phyloP scores from a whole-genome alignment of 768 basidiomycete genomes.

The Leucocoprinus leucothites region DNA sequence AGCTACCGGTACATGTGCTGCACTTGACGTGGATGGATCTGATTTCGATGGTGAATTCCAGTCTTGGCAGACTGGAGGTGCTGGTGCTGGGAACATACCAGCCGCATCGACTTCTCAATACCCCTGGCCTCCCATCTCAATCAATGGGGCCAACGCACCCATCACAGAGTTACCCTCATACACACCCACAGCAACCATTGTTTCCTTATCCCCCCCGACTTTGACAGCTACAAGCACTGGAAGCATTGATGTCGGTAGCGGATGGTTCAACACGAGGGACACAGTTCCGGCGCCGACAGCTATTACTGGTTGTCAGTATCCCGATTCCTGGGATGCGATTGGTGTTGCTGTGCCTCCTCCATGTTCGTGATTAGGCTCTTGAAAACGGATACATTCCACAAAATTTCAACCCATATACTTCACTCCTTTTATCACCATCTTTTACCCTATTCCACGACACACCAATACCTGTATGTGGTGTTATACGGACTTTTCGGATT shows the following conservation, averaged over 20 bases:
- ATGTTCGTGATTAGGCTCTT: conserved; percentile 9
- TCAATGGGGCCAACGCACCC: conserved; percentile 33
- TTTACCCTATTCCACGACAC: too few relatives aligned
- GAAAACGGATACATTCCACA: background rate
- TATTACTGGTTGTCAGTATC: conserved; percentile 56
- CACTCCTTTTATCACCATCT: too few relatives aligned
- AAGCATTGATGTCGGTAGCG: conserved; percentile 39
- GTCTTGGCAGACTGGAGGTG: conserved; percentile 70
- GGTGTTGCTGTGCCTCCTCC: conserved; percentile 29
- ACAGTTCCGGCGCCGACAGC: conserved; percentile 41
- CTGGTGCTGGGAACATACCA: conserved; percentile 49
- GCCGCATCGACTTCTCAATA: conserved; percentile 35
- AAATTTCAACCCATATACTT: too few relatives aligned
- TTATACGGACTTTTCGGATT: too few relatives aligned
- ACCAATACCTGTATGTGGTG: too few relatives aligned
- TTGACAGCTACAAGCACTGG: conserved; percentile 35
- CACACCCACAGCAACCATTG: conserved; percentile 61
- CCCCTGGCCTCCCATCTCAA: conserved; percentile 64
- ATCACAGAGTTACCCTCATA: conserved; percentile 57
- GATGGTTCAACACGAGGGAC: conserved; percentile 58
- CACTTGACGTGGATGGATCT: conserved; percentile 41
- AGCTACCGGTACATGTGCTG: conserved; percentile 57
- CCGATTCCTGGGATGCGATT: conserved; percentile 41
- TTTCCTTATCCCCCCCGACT: conserved; percentile 49
- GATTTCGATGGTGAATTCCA: conserved; percentile 44